Percentiles rank a stretch among this genome's conserved stretches.
Conservation (phyloP, 306 rosid genomes). For the Lathyrus aphaca region DNA sequence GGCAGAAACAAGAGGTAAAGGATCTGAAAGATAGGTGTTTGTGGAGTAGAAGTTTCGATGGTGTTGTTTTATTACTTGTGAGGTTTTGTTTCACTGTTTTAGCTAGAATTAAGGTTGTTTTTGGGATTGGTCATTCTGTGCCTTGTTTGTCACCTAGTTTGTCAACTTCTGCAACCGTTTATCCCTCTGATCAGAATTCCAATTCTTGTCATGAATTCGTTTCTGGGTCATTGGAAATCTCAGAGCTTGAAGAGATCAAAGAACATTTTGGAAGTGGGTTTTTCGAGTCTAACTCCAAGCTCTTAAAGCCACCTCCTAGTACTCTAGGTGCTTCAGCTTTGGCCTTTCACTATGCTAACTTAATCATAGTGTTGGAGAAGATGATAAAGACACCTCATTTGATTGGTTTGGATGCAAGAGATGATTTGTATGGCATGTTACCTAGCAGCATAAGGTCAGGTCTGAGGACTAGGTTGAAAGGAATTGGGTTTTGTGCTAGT, state of each 20-base stretch:
- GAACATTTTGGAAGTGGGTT: constrained; percentile 45
- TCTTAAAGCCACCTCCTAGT: constrained; percentile 58
- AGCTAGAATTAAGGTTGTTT: constrained; percentile 77
- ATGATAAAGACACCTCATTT: constrained; percentile 89
- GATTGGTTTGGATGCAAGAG: constrained; percentile 86
- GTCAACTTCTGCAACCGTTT: constrained; percentile 74
- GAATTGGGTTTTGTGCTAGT: constrained; percentile 78
- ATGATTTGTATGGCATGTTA: constrained; percentile 80
- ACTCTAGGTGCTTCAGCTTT: constrained; percentile 75
- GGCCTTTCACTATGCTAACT: constrained; percentile 77
- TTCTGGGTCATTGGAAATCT: constrained; percentile 54
- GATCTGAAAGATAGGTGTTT: constrained; percentile 71
- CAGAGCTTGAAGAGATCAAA: constrained; percentile 26
- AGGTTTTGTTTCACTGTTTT: constrained; percentile 71
- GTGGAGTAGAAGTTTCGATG: constrained; percentile 76
- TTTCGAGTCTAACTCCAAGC: constrained; percentile 65
- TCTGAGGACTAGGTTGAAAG: constrained; percentile 65
- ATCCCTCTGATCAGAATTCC: constrained; percentile 70
- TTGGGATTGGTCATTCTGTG: constrained; percentile 58
- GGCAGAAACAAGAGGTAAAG: constrained; percentile 87
- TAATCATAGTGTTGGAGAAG: constrained; percentile 92
- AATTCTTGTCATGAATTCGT: constrained; percentile 38
- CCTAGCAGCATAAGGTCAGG: constrained; percentile 63
- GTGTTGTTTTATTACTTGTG: constrained; percentile 59
- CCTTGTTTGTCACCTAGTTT: constrained; percentile 62